Conservation (phyloP, 2,329 filamentous ascomycete species). For the Aurifilum marmelostoma region DNA sequence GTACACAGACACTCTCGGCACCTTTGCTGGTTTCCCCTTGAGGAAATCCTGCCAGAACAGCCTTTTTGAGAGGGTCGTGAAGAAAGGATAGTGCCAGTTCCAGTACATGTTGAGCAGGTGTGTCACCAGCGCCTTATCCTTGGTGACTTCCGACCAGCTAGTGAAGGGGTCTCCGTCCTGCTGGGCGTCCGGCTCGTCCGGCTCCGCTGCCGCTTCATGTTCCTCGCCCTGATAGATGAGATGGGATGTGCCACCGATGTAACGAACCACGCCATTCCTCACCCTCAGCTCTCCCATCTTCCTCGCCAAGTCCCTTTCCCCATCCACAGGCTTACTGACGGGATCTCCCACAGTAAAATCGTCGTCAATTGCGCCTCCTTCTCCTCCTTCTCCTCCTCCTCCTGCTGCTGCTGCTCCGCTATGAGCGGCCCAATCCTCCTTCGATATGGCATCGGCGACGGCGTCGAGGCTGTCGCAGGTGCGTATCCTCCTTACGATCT, state of each 20-base stretch:
- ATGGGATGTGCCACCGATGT: conserved; percentile 93
- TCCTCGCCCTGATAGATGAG: conserved; percentile 75
- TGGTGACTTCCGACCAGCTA: conserved; percentile 87
- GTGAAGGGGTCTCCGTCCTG: conserved; percentile 70
- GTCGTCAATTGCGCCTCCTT: conserved; percentile 41
- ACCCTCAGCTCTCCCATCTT: conserved; percentile 92
- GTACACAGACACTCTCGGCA: conserved; percentile 65
- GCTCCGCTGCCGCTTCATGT: conserved; percentile 44
- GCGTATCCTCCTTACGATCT: conserved; percentile 82
- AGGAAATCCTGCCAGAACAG: conserved; percentile 87
- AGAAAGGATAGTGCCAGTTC: conserved; percentile 96
- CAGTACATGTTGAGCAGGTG: conserved; percentile 98
- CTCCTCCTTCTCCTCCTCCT: conserved; percentile 40
- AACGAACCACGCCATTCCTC: conserved; percentile 85
- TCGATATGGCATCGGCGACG: conserved; percentile 58
- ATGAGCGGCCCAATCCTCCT: conserved; percentile 43
- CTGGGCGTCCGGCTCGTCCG: conserved; percentile 49
- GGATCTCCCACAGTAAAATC: conserved; percentile 45
- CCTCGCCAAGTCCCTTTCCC: conserved; percentile 81
- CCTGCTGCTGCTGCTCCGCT: conserved; percentile 38
- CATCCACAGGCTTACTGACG: conserved; percentile 48
- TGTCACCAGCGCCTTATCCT: conserved; percentile 75
- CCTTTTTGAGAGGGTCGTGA: conserved; percentile 84
- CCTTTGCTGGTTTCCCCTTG: conserved; percentile 63
- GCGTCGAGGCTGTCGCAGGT: conserved; percentile 73